Conservation (phyloP, 176 grass and related monocot genomes). For the Juncus inflexus region DNA sequence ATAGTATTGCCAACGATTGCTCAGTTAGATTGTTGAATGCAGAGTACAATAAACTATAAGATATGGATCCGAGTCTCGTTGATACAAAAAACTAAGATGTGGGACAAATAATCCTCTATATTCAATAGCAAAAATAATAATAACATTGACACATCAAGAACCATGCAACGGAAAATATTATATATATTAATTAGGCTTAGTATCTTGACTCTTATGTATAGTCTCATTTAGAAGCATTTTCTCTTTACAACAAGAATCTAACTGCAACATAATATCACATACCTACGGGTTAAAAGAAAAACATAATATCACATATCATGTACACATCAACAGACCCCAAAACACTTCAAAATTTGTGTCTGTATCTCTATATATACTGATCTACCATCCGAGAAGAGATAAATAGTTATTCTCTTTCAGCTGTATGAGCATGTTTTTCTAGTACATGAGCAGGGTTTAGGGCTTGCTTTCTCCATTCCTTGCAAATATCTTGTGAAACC, state of each 20-base stretch:
- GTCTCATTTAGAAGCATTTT: not conserved
- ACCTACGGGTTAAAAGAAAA: not conserved
- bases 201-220: too few relatives aligned
- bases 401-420: conserved; percentile 1
- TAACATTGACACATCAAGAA: too few relatives aligned
- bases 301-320: not conserved
- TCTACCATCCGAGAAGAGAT: not conserved
- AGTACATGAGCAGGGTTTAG: not conserved
- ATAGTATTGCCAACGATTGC: too few relatives aligned
- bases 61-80: too few relatives aligned
- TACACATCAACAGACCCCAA: conserved; percentile 19
- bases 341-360: conserved; percentile 17
- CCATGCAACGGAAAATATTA: not conserved
- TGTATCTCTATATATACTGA: not conserved
- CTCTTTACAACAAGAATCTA: conserved; percentile 7
- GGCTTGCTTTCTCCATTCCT: conserved; percentile 55
- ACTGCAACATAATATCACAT: not conserved
- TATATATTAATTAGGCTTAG: not conserved
- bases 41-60: too few relatives aligned
- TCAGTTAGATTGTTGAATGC: too few relatives aligned
- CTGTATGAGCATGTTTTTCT: conserved; percentile 1
- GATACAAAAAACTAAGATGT: too few relatives aligned
- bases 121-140: too few relatives aligned
- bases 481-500: conserved; percentile 57
- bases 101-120: too few relatives aligned